Evolutionary conservation across 768 basidiomycete species (phyloP).

Genomic region (Rhizopogon roseolus): DNA sequence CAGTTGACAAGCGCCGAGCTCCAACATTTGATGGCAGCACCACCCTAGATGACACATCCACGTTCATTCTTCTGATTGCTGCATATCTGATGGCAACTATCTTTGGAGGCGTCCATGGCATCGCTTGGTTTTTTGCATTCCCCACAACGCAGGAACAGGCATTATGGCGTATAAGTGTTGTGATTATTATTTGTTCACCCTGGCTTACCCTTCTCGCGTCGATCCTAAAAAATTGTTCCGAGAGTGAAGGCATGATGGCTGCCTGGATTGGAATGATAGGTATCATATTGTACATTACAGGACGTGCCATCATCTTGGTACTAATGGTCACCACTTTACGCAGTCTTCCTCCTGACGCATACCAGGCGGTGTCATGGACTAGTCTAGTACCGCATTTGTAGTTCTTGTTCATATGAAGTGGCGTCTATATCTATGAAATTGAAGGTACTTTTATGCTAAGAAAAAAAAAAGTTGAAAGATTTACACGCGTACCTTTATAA

Average conservation of each 20-base stretch:
- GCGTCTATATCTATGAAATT: too few species aligned
- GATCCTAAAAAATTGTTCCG: too few species aligned
- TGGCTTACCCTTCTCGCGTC: too few species aligned
- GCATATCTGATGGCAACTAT: slow-evolving; percentile 3
- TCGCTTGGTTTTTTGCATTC: slow-evolving; percentile 19
- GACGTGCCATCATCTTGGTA: neutral
- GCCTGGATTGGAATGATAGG: too few species aligned
- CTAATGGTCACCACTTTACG: neutral
- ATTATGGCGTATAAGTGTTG: slow-evolving; percentile 17
- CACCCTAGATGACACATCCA: too few species aligned
- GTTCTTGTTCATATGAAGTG: neutral
- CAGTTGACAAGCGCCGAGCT: neutral
- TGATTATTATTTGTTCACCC: slow-evolving; percentile 4
- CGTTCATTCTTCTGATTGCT: accelerated
- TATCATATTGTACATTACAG: neutral
- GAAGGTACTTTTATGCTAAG: too few species aligned
- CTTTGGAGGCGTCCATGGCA: slow-evolving; percentile 24
- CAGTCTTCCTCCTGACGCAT: neutral
- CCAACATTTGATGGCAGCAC: neutral
- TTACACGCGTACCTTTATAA: too few species aligned
- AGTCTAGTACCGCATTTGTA: neutral
- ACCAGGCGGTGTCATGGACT: neutral
- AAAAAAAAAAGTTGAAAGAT: too few species aligned
- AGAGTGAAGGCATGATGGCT: too few species aligned
- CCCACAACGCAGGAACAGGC: slow-evolving; percentile 10